Percentiles rank a stretch among this genome's conserved stretches.
Conservation (phyloP, 768 basidiomycete genomes). For the Tulasnella sp. region DNA sequence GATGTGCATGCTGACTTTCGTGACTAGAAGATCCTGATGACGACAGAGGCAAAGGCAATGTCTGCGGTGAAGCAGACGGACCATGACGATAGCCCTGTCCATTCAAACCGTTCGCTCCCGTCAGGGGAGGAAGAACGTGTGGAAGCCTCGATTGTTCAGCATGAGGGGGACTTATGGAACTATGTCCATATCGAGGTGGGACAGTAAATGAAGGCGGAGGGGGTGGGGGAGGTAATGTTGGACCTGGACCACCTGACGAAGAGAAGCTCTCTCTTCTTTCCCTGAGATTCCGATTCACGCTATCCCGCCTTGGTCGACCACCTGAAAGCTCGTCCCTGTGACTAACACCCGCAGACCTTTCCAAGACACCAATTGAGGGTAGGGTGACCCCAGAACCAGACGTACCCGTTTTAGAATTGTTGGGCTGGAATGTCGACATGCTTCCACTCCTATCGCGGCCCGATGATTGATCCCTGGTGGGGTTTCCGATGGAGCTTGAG, state of each 20-base stretch:
- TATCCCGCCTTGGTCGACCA: background rate
- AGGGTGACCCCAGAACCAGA: too few species aligned
- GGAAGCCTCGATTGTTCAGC: background rate
- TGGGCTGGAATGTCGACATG: too few species aligned
- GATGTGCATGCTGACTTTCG: too few species aligned
- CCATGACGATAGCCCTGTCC: too few species aligned
- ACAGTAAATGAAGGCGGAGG: background rate
- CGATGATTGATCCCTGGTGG: too few species aligned
- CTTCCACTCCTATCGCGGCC: too few species aligned
- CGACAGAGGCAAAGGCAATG: too few species aligned
- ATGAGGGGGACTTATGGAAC: conserved; percentile 5
- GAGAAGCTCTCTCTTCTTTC: conserved; percentile 3
- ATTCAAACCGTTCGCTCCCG: too few species aligned
- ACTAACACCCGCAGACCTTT: background rate
- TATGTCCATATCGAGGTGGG: background rate
- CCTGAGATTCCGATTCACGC: background rate
- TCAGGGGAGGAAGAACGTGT: background rate
- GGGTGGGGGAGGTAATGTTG: background rate
- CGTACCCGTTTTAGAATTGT: too few species aligned
- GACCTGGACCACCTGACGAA: background rate
- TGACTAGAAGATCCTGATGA: too few species aligned
- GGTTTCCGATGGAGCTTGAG: too few species aligned
- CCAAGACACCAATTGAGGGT: conserved; percentile 1
- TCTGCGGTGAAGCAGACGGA: too few species aligned
- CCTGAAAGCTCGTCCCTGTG: background rate